Base-by-base conservation (phyloP, 257 asterid genomes). In the Plantago ovata region DNA sequence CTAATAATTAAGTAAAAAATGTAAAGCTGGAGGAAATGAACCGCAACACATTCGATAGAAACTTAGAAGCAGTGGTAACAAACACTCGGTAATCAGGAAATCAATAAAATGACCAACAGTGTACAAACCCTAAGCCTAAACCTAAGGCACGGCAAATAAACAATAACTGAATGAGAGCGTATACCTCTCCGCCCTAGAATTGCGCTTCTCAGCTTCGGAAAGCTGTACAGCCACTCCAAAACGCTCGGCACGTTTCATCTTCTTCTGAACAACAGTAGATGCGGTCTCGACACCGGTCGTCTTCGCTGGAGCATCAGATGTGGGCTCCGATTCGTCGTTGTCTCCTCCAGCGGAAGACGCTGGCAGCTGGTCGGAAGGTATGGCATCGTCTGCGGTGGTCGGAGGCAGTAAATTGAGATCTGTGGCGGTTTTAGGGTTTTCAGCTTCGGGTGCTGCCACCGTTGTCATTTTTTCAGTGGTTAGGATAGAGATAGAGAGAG, bases 111-210 rank as follows among this genome's bases (percentile, higher is more conserved):
- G n/a, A 1, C 67, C 15, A 28, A 8, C 7, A 28, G 36, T 28
- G 36, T 28, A 8, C 7, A 28, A 65, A 60, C 76, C 77, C 73
- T 59, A 62, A 65, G 61, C 63, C 57, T 53, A 75, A 44, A 7
- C 41, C 13, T 19, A 59, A 32, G 23, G 14, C 24, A 39, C 53
- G 10, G 18, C 10, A 23, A 16, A 60, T 40, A 20, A 48, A 13
- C 21, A 9, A 1, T 56, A 16, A 49, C 18, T 13, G 22, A 41
- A 39, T 4, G 19, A 13, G 23, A 52, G 52, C 19, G 46, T n/a
- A 46, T 45, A 88, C 98, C 98, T 85, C 69, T 88, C 95, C 1
- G 98, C 97, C 60, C 98, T 84, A 54, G 98, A 81, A 63, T 77
- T 77, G 53, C 94, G 86, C 72, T 91, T 91, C 69, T 91, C 96